Base-by-base conservation (phyloP, 179 eudicot species). In the Actinidia chinensis region DNA sequence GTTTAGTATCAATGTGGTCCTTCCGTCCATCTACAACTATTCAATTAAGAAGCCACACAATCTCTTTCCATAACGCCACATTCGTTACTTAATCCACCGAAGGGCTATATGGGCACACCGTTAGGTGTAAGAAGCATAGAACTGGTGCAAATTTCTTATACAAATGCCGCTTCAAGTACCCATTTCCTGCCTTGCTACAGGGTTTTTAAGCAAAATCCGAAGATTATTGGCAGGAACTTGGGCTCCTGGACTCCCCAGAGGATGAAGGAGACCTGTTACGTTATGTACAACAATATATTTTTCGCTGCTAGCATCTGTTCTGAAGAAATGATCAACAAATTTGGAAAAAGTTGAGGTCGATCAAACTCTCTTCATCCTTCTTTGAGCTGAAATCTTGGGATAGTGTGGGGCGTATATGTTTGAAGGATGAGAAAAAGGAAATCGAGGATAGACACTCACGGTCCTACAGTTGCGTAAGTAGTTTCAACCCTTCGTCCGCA, bases 271-370 rank as follows among this genome's bases (percentile, higher is more conserved):
- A 43, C 99, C 99, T 1, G 94, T 94, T 36, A 86, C 83, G 51
- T 96, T 96, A 73, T 88, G 90, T 81, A 91, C 96, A 4, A 94
- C 94, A 4, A 96, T 92, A 85, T 96, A 97, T 79, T 79, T 91
- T 74, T 97, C 92, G 83, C 99, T 97, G 63, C 98, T 98, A 13
- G 99, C 91, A 85, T 91, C 90, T 63, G 99, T 94, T 84, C 99
- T 98, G 25, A 96, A 93, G 51, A 96, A 91, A 98, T 96, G 87
- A 46, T 59, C 81, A 82, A 66, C 42, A 72, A 74, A 56, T 42
- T 50, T 20, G 10, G 44, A 23, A 42, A 33, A 54, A 46, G 20
- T n/a, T 22, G 10, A 44, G 13, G 20, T 22, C 47, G 40, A 36
- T 36, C 40, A 36, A 36, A 36, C 25, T 66, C 40, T 3, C 14